Percentiles rank a stretch among this genome's conserved stretches.
These are phyloP conservation scores for Batkoa obscura DNA, from an alignment of 371 early-diverging fungal species.

Conservation along the genomic window DNA sequence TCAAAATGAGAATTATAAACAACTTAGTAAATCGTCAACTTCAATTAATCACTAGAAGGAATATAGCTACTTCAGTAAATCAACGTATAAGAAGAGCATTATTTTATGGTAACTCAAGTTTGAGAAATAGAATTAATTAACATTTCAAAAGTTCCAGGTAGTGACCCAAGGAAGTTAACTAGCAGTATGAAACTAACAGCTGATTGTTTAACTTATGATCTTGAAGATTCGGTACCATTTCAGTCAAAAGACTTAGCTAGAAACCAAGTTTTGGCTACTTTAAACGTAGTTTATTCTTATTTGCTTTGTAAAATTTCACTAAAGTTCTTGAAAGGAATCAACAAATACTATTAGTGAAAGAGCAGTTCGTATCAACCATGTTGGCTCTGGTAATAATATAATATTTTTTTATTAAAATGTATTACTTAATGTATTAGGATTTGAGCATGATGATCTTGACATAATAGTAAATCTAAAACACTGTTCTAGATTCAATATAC, in stretches of 20 bases:
- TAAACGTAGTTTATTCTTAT: slow-evolving; percentile 29
- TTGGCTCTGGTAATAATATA: slow-evolving; percentile 40
- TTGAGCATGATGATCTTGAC: slow-evolving; percentile 61
- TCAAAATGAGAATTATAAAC: too few species aligned
- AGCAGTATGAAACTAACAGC: slow-evolving; percentile 42
- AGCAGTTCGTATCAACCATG: slow-evolving; percentile 71
- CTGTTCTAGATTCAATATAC: neutral
- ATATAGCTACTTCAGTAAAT: too few species aligned
- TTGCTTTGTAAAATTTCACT: neutral
- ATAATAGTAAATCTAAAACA: slow-evolving; percentile 33
- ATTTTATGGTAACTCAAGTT: too few species aligned
- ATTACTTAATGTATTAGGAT: slow-evolving; percentile 17
- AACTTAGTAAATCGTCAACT: too few species aligned
- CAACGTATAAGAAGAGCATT: too few species aligned
- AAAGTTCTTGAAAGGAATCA: slow-evolving; percentile 20
- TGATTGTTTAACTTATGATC: slow-evolving; percentile 74
- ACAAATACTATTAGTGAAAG: slow-evolving; percentile 49
- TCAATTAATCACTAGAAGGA: too few species aligned
- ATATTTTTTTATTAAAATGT: slow-evolving; percentile 6
- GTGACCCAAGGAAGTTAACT: slow-evolving; percentile 73
- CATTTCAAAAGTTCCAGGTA: slow-evolving; percentile 45
- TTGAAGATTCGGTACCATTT: slow-evolving; percentile 76
- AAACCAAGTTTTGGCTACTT: slow-evolving; percentile 47
- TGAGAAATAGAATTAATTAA: too few species aligned
- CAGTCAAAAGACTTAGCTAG: slow-evolving; percentile 66